Conservation (phyloP, 441 rosid species). For the Jatropha podagrica region DNA sequence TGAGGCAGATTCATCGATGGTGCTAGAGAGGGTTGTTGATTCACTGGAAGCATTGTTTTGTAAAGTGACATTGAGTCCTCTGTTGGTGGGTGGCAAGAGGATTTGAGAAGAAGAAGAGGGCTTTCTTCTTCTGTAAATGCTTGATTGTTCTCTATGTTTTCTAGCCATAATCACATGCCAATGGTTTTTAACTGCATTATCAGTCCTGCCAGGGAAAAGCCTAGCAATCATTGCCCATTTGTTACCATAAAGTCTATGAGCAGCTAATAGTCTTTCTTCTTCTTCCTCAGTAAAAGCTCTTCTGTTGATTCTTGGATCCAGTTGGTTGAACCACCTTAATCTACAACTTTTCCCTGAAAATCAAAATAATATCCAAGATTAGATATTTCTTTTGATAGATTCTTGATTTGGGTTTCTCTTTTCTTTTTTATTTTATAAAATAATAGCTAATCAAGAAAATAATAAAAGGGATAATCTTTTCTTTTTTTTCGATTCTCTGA, state of each 20-base stretch:
- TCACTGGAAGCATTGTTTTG: conserved; percentile 42
- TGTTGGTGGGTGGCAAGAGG: conserved; percentile 3
- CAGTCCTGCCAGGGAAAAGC: conserved; percentile 91
- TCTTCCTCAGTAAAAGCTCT: conserved; percentile 85
- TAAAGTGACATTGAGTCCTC: conserved; percentile 15
- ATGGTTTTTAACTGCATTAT: conserved; percentile 97
- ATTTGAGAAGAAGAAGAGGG: conserved; percentile 27
- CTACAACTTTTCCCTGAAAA: conserved; percentile 89
- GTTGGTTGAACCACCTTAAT: conserved; percentile 94
- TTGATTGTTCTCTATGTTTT: conserved; percentile 73
- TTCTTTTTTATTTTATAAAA: background rate
- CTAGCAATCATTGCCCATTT: conserved; percentile 97
- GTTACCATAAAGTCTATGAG: conserved; percentile 81
- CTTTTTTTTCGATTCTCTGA: background rate
- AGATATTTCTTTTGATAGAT: background rate
- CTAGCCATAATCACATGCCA: conserved; percentile 99
- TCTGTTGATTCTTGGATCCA: conserved; percentile 90
- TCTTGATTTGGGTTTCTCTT: background rate
- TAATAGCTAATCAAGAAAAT: conserved; percentile 9
- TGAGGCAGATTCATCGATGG: conserved; percentile 51
- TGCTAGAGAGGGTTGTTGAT: conserved; percentile 46
- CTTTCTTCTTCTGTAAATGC: conserved; percentile 52
- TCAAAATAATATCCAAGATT: background rate
- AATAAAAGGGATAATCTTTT: background rate
- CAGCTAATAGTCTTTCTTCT: conserved; percentile 76